These are phyloP conservation scores for Atkinsonella hypoxylon DNA, from an alignment of 2,329 filamentous ascomycete genomes.

Conservation along the genomic window DNA sequence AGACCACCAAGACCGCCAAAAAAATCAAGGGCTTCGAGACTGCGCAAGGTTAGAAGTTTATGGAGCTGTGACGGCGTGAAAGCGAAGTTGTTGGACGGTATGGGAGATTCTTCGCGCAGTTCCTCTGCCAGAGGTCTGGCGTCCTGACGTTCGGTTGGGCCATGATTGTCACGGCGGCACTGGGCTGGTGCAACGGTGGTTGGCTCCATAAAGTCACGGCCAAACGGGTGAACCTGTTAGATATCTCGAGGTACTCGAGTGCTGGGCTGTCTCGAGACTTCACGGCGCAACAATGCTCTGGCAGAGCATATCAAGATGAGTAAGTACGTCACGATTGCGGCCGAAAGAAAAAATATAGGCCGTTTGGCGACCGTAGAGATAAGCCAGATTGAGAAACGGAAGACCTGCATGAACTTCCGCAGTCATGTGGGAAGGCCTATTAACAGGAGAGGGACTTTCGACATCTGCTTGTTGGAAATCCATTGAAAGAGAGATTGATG, in stretches of 20 bases:
- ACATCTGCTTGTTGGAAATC: neutral
- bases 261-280: neutral
- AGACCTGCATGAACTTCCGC: neutral
- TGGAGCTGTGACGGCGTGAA: conserved; percentile 42
- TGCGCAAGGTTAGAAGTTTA: conserved; percentile 39
- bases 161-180: conserved; percentile 5
- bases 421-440: neutral
- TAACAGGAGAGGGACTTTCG: neutral
- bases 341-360: neutral
- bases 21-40: conserved; percentile 33
- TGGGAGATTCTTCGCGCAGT: conserved; percentile 15
- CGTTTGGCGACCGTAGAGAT: neutral
- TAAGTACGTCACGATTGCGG: neutral
- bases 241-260: neutral
- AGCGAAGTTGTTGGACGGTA: conserved; percentile 34
- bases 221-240: neutral
- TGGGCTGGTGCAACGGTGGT: neutral
- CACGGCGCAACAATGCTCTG: neutral
- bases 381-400: neutral
- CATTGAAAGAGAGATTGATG: neutral
- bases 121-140: conserved; percentile 10
- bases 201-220: conserved; percentile 6
- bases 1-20: conserved; percentile 43
- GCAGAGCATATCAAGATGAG: conserved; percentile 2
- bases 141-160: conserved; percentile 5